Base-by-base conservation (phyloP, 331 rosid genomes). In the Erythrophleum ivorense region DNA sequence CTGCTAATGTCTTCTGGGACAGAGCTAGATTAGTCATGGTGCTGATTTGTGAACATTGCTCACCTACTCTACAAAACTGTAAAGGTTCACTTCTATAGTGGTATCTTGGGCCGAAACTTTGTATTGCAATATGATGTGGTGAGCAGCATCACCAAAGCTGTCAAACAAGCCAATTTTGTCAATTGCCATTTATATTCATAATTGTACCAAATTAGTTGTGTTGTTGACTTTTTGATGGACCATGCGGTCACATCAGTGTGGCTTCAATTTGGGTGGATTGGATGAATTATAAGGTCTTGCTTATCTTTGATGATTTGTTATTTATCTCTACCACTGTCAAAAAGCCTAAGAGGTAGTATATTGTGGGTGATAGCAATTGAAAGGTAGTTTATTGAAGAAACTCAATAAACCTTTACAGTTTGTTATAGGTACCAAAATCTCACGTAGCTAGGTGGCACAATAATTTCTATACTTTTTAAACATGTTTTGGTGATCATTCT, bases 341-440 rank as follows among this genome's bases (percentile, higher is more conserved):
- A 82, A 84, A 66, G 52, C 29, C 63, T 66, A 45, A 9, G 62
- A 40, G 18, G 13, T 68, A 50, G 77, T 48, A 71, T 69, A 54
- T 34, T 66, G 31, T 74, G 11, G 38, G 62, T 45, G 77, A 68
- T 67, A 69, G 53, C 71, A 53, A 58, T 58, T 77, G 38, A 83
- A 72, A 36, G 21, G 19, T 72, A 50, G 69, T 31, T 41, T 49
- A 59, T 84, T 50, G 46, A 72, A 77, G 73, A 83, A 50, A 80
- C 76, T 80, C 52, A 83, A 50, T 65, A 65, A 21, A 29, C 62
- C 19, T 38, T 59, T 46, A 40, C 50, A 8, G 41, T 2, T 72
- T 77, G 31, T 55, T 24, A n/a, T 57, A 29, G 9, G 48, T 41
- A 31, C 46, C 19, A 18, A 62, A 41, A 18, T 73, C 76, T 68